Conservation (phyloP, 768 basidiomycete genomes). For the Pisolithus orientalis region DNA sequence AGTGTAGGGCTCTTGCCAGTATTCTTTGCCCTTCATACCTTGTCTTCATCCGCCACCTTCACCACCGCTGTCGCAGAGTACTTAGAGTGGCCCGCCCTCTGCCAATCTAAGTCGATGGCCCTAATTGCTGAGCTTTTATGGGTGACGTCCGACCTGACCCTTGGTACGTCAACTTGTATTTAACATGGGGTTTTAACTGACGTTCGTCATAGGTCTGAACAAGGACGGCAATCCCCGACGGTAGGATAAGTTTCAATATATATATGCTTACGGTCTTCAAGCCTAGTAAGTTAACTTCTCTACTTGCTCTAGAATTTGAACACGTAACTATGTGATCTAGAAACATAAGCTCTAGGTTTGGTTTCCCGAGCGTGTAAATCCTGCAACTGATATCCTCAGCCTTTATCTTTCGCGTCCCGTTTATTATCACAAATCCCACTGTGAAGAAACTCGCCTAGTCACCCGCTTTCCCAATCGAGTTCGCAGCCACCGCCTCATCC, state of each 20-base stretch:
- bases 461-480: too few species aligned
- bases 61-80: background rate
- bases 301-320: background rate
- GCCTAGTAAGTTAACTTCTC: background rate
- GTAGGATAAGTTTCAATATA: background rate
- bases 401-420: background rate
- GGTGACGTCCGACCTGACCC: slow-evolving; percentile 4
- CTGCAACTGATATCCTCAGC: background rate
- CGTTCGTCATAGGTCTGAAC: slow-evolving; percentile 5
- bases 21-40: slow-evolving; percentile 9
- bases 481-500: too few species aligned
- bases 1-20: slow-evolving; percentile 22
- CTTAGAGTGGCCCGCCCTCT: background rate
- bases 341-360: background rate
- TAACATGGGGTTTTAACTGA: slow-evolving; percentile 1
- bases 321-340: background rate
- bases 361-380: background rate
- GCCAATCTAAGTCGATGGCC: slow-evolving; percentile 4
- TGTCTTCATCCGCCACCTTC: background rate
- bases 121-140: background rate
- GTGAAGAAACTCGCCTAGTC: too few species aligned
- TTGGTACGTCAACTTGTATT: slow-evolving; percentile 8
- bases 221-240: slow-evolving; percentile 7
- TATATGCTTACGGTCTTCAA: background rate
- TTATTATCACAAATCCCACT: background rate